Base-by-base conservation (phyloP, 257 asterid genomes). In the Striga asiatica region DNA sequence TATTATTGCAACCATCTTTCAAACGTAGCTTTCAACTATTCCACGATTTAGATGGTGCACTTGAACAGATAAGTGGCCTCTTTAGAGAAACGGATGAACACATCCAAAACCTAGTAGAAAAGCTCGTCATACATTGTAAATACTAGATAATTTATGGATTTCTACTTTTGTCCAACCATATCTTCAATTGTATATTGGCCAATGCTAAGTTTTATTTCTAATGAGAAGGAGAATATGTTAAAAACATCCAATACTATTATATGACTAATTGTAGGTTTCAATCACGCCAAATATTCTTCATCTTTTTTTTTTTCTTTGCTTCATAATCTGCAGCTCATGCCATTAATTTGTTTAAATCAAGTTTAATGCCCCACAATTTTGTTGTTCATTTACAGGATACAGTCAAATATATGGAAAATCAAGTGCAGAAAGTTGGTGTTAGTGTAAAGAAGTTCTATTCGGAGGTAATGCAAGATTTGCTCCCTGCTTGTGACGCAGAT, bases 401-500 rank as follows among this genome's bases (percentile, higher is more conserved):
- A 5, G 79, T 75, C 53, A 86, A 76, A 59, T 83, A 83, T 41
- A 71, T 89, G 45, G 93, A 89, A 56, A 81, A 78, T 70, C 94
- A 78, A 74, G 88, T 71, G 62, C 81, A 89, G 63, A 85, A 81
- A 67, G 93, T 83, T 18, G 81, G 94, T 28, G 71, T 58, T 10
- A 79, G 78, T 32, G 85, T 81, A 37, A 86, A 81, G 81, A 83
- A 71, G 65, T 86, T 89, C 72, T 89, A 69, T 67, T 63, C 86
- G 20, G 94, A 89, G 53, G 78, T 85, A 50, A 66, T 89, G 85
- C 74, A 79, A 66, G 96, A 89, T 76, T 51, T 85, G 64, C 68
- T 62, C 25, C 81, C 83, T 29, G 56, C 71, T 18, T 77, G 80
- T 48, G 52, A 57, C 46, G 54, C 52, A 8, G 79, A 77, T 68